Base-by-base conservation (phyloP, 768 basidiomycete species). In the Pleurotus pulmonarius region DNA sequence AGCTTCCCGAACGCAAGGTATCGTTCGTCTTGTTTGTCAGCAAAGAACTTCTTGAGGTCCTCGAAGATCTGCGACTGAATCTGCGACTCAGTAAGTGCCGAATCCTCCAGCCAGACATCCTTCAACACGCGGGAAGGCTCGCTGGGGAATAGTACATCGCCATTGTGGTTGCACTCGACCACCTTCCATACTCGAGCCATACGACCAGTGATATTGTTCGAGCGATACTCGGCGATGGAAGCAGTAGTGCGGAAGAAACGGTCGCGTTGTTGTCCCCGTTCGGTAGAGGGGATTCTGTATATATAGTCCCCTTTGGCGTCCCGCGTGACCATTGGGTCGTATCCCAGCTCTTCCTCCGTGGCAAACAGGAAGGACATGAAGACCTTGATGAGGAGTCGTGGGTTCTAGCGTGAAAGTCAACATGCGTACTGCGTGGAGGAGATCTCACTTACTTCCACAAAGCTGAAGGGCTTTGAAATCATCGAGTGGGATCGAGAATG, bases 291-390 rank as follows among this genome's bases (percentile, higher is more conserved):
- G 29, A 34, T 34, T 34, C 29, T 34, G 29, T 34, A 34, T 34
- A 34, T 34, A 34, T 34, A 34, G 29, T 34, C 29, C 29, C 29
- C 29, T 34, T 34, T 34, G 29, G 2, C 29, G 9, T 44, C 43
- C 15, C 43, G 15, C 1, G 43, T 44, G 43, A 44, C 43, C 43
- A 44, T 44, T 5, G 43, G 43, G 20, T 56, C 52, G n/a, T 60
- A 62, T 20, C 63, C 63, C 5, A 65, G 56, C 46, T 61, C 60
- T 29, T 49, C 41, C 41, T 59, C 48, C 1, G 51, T 59, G 15
- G 61, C 60, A 49, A 60, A 65, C 20, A 60, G 29, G 52, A 64
- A 59, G 9, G 60, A 63, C 16, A 63, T 55, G 40, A 66, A 52
- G 20, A 63, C 49, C 25, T 56, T 57, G 34, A 66, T 47, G 12